These are phyloP conservation scores for Pilaira anomala DNA, from an alignment of 192 early-diverging fungal genomes.

Conservation along the genomic window DNA sequence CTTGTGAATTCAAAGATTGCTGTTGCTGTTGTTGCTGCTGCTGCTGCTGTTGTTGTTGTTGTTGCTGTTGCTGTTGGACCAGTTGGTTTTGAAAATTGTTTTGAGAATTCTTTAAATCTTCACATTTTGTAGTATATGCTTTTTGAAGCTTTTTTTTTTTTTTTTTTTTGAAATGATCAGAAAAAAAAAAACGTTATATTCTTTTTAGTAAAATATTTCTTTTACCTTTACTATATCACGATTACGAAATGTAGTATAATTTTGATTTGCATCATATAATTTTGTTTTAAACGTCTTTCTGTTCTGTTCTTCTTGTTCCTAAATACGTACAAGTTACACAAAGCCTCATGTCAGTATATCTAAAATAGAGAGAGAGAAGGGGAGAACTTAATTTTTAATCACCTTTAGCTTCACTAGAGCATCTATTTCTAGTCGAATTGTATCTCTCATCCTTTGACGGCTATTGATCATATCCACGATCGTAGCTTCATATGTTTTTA, in stretches of 20 bases:
- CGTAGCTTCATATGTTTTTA: constrained; percentile 9
- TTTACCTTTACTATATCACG: constrained; percentile 33
- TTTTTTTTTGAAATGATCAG: too few species aligned
- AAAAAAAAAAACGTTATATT: too few species aligned
- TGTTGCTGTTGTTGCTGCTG: not conserved
- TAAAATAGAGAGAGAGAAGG: not conserved
- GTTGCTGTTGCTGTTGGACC: constrained; percentile 5
- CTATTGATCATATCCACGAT: constrained; percentile 15
- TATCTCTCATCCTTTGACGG: constrained; percentile 18
- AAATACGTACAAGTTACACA: not conserved
- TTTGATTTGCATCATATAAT: constrained; percentile 21
- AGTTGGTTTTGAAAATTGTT: not conserved
- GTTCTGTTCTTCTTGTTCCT: constrained; percentile 19
- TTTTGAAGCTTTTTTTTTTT: constrained; percentile 23
- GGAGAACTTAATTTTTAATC: not conserved
- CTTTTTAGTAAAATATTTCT: too few species aligned
- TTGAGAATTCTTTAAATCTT: constrained; percentile 22
- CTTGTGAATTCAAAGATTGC: not conserved
- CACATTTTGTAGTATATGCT: constrained; percentile 27
- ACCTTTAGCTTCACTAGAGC: constrained; percentile 14
- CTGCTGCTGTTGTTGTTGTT: not conserved
- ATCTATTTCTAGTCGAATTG: constrained; percentile 21
- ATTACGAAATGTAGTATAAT: constrained; percentile 24
- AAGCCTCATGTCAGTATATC: not conserved
- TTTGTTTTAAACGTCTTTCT: constrained; percentile 21